Evolutionary conservation across 148 eudicot genomes (phyloP).

Genomic region (Dianthus caryophyllus): DNA sequence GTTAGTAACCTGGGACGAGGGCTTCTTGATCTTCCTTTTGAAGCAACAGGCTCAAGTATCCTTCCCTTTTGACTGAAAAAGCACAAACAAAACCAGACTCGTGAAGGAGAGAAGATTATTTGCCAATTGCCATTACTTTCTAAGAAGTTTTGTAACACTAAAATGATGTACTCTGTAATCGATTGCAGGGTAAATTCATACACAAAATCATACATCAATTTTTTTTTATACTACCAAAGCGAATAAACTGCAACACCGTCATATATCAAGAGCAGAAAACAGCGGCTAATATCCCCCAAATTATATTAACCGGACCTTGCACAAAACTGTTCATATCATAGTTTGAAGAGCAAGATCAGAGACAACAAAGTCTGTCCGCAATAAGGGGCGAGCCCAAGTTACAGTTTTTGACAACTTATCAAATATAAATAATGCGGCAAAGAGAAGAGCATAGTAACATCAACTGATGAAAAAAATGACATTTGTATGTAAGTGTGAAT

Average conservation of each 20-base stretch:
- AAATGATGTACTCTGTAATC: background rate
- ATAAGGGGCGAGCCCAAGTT: no score
- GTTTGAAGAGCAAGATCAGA: no score
- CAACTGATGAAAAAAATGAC: no score
- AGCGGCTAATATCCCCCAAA: no score
- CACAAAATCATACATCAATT: background rate
- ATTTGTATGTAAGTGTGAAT: no score
- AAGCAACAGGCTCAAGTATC: conserved; percentile 28
- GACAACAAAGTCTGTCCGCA: no score
- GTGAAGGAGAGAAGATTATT: background rate
- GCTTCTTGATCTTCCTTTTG: conserved; percentile 41
- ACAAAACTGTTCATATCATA: no score
- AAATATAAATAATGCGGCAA: no score
- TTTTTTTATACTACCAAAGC: background rate
- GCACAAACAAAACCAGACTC: no score
- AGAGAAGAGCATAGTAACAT: no score
- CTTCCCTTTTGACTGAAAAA: conserved; percentile 35
- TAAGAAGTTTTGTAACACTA: background rate
- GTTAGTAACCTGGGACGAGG: conserved; percentile 39
- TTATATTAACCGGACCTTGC: background rate
- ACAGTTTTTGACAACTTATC: no score
- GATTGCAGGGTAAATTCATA: background rate
- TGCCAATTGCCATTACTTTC: background rate
- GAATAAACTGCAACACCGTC: background rate
- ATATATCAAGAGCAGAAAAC: background rate